phyloP scores from a whole-genome alignment of 176 grass and related monocot species.

The Eleusine indica region DNA sequence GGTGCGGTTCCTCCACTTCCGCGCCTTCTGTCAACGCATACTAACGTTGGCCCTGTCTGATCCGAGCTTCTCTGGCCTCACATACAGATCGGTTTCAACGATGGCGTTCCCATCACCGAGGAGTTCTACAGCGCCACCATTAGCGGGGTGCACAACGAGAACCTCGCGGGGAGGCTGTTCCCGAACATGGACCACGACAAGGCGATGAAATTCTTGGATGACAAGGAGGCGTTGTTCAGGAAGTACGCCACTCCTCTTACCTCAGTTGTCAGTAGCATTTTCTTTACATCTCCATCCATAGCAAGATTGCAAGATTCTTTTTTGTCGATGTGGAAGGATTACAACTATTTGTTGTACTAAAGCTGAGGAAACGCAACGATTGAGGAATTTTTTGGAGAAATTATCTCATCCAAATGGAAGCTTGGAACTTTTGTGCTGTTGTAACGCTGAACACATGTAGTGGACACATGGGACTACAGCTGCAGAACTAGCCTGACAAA shows the following conservation, averaged over 20 bases:
- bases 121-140: slow-evolving; percentile 70
- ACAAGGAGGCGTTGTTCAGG: slow-evolving; percentile 71
- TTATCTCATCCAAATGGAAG: no score
- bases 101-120: slow-evolving; percentile 69
- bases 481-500: background rate
- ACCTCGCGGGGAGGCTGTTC: slow-evolving; percentile 58
- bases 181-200: slow-evolving; percentile 63
- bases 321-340: background rate
- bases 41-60: background rate
- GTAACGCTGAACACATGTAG: background rate
- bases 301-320: background rate
- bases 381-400: background rate
- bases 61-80: background rate
- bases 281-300: background rate
- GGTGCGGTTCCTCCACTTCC: slow-evolving; percentile 26
- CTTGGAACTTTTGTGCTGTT: background rate
- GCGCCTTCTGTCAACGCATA: background rate
- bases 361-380: background rate
- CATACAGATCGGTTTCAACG: slow-evolving; percentile 57
- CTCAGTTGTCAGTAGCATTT: background rate
- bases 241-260: slow-evolving; percentile 42
- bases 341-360: background rate
- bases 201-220: slow-evolving; percentile 65
- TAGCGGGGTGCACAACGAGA: slow-evolving; percentile 72
- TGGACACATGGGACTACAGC: background rate